phyloP scores from a whole-genome alignment of 2,329 filamentous ascomycete species.

The Cytospora chrysosperma region DNA sequence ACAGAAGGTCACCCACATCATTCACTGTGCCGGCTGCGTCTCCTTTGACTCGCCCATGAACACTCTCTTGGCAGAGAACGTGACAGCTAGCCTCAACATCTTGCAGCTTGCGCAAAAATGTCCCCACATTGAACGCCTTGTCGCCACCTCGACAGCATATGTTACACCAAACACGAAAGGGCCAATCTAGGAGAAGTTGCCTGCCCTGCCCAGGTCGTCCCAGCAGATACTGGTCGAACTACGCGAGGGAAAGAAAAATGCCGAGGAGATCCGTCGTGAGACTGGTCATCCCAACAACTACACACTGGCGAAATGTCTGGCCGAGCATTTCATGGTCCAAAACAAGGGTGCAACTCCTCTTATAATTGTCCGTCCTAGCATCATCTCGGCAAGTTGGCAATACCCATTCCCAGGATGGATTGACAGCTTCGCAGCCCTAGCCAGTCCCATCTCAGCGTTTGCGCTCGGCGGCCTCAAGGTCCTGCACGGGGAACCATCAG shows the following conservation, averaged over 20 bases:
- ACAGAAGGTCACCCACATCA: conserved; percentile 20
- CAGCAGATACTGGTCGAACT: conserved; percentile 12
- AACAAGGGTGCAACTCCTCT: conserved; percentile 13
- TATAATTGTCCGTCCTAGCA: conserved; percentile 25
- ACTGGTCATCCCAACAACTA: conserved; percentile 26
- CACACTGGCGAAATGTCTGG: conserved; percentile 24
- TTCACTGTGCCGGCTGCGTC: conserved; percentile 24
- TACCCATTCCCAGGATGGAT: conserved; percentile 25
- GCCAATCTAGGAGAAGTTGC: conserved; percentile 21
- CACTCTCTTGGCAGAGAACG: conserved; percentile 20
- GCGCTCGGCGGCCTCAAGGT: conserved; percentile 22
- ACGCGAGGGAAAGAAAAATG: conserved; percentile 10
- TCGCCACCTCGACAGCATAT: conserved; percentile 23
- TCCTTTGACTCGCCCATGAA: conserved; percentile 19
- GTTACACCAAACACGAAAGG: conserved; percentile 19
- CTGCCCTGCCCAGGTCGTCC: conserved; percentile 14
- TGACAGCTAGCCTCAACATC: conserved; percentile 20
- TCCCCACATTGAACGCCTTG: conserved; percentile 7
- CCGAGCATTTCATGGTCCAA: conserved; percentile 22
- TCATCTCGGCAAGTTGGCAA: conserved; percentile 20
- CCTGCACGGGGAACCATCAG: conserved; percentile 18
- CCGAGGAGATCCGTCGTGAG: conserved; percentile 6
- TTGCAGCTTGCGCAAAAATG: conserved; percentile 15
- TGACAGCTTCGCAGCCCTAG: conserved; percentile 24
- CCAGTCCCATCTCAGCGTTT: conserved; percentile 19